phyloP scores from a whole-genome alignment of 164 flowering plant genomes.

The Amborella trichopoda region DNA sequence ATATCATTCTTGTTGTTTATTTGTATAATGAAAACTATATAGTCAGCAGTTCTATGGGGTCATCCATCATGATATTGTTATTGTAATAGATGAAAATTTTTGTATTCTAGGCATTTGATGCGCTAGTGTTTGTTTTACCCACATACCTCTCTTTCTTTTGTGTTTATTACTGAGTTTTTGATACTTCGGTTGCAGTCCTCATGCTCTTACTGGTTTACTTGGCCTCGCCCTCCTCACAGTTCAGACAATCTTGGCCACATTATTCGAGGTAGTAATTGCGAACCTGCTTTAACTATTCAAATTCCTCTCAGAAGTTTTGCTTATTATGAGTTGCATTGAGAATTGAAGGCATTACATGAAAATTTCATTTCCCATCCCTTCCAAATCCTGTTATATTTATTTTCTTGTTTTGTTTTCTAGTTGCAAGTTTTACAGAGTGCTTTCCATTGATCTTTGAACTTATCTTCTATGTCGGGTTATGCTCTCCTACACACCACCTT shows the following conservation, averaged over 20 bases:
- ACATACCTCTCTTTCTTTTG: no score
- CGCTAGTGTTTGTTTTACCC: no score
- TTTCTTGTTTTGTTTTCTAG: no score
- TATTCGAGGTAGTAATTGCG: slow-evolving; percentile 53
- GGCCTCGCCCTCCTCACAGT: slow-evolving; percentile 70
- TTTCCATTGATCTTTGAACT: not conserved
- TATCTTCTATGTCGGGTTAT: not conserved
- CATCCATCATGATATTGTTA: no score
- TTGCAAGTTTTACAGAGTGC: not conserved
- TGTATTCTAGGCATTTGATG: no score
- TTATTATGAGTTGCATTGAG: not conserved
- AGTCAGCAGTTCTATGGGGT: no score
- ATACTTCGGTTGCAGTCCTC: slow-evolving; percentile 90
- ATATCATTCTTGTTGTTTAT: no score
- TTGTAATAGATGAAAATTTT: no score
- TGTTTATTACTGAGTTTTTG: no score
- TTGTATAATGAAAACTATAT: no score
- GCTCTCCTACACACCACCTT: not conserved
- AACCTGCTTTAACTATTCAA: not conserved
- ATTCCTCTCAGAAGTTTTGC: not conserved
- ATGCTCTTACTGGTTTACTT: slow-evolving; percentile 70
- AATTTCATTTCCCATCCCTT: not conserved
- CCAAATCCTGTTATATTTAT: not conserved
- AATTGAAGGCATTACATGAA: not conserved
- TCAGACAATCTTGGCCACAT: slow-evolving; percentile 53